Conservation (phyloP, 345 rosid species). For the Hypericum perforatum region DNA sequence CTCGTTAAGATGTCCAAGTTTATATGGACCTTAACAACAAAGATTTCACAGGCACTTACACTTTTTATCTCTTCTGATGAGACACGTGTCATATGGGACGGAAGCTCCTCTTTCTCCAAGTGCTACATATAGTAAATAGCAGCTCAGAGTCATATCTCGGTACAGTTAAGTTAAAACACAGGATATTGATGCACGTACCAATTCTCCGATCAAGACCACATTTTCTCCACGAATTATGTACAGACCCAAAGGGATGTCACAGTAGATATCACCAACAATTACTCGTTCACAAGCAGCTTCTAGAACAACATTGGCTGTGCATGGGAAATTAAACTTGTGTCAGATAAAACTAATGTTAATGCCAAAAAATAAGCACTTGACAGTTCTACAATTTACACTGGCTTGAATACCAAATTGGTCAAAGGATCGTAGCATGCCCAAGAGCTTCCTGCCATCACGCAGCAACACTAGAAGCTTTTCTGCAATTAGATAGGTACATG, state of each 20-base stretch:
- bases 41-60: constrained; percentile 25
- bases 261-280: constrained; percentile 79
- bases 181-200: constrained; percentile 42
- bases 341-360: not conserved
- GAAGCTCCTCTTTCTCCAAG: constrained; percentile 86
- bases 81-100: constrained; percentile 76
- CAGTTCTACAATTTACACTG: not conserved
- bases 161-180: not conserved
- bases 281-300: constrained; percentile 95
- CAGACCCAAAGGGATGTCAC: constrained; percentile 88
- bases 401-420: constrained; percentile 74
- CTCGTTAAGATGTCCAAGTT: too few species aligned
- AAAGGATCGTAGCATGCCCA: constrained; percentile 91
- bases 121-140: constrained; percentile 36
- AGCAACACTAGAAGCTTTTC: constrained; percentile 88
- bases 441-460: constrained; percentile 83
- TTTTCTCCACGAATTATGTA: constrained; percentile 93
- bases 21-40: too few species aligned
- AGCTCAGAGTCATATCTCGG: constrained; percentile 4
- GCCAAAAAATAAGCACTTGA: not conserved
- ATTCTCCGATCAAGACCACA: constrained; percentile 90
- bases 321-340: constrained; percentile 3
- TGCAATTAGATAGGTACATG: constrained; percentile 19
- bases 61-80: constrained; percentile 60
- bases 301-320: constrained; percentile 89